These are phyloP conservation scores for Saturnispora kantuleensis DNA, from an alignment of 805 yeast genomes.

Conservation along the genomic window DNA sequence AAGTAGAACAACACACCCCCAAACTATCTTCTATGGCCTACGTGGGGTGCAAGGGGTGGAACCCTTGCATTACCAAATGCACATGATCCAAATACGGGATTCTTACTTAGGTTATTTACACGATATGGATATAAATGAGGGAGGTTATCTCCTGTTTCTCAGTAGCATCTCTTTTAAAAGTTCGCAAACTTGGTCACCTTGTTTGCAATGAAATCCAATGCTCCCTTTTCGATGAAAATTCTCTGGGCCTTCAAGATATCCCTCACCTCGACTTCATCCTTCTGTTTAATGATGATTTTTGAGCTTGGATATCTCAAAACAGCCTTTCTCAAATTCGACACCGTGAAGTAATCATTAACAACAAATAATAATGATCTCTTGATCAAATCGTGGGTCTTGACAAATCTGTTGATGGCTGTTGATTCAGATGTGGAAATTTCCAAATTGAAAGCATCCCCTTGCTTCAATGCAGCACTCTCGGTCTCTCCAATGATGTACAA, in stretches of 20 bases:
- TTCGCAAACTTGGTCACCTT: conserved; percentile 17
- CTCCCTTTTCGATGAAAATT: conserved; percentile 59
- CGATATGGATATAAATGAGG: not conserved
- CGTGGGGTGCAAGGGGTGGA: too few relatives aligned
- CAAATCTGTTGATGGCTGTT: conserved; percentile 28
- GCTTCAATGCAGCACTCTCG: conserved; percentile 9
- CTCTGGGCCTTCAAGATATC: conserved; percentile 74
- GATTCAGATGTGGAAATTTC: conserved; percentile 23
- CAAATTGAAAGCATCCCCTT: conserved; percentile 22
- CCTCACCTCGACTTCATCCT: conserved; percentile 74
- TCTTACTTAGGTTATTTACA: too few relatives aligned
- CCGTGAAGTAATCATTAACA: conserved; percentile 35
- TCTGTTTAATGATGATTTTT: conserved; percentile 55
- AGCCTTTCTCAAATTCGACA: conserved; percentile 50
- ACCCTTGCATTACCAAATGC: too few relatives aligned
- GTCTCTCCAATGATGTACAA: conserved; percentile 55
- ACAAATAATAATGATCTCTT: conserved; percentile 57
- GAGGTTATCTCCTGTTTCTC: too few relatives aligned
- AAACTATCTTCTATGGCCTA: too few relatives aligned
- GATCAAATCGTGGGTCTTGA: conserved; percentile 38
- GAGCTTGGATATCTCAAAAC: conserved; percentile 39
- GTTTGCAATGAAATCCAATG: conserved; percentile 52
- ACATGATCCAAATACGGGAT: too few relatives aligned
- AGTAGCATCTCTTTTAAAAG: conserved; percentile 5
- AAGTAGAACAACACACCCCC: too few relatives aligned